These are phyloP conservation scores for Nelumbo lutea DNA, from an alignment of 164 flowering plant genomes.

Conservation along the genomic window DNA sequence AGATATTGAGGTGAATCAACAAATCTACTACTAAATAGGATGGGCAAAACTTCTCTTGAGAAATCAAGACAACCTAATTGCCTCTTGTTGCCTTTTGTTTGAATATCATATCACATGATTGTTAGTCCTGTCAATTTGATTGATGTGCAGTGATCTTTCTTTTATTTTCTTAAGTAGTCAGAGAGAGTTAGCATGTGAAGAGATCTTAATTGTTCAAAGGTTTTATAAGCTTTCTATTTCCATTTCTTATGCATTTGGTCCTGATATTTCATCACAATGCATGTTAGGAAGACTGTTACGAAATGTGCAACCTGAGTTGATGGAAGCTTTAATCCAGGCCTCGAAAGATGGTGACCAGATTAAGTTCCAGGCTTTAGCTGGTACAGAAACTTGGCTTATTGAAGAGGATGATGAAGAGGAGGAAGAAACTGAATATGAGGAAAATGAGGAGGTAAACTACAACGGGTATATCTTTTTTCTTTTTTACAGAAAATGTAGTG, in stretches of 20 bases:
- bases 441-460: slow-evolving; percentile 41
- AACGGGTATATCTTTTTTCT: background rate
- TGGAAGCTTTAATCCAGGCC: slow-evolving; percentile 75
- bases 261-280: slow-evolving; percentile 7
- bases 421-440: slow-evolving; percentile 41
- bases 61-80: too few relatives aligned
- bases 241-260: background rate
- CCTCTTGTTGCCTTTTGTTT: too few relatives aligned
- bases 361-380: slow-evolving; percentile 43
- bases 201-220: background rate
- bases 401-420: slow-evolving; percentile 37
- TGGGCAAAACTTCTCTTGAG: too few relatives aligned
- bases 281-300: slow-evolving; percentile 67
- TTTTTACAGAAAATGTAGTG: too few relatives aligned
- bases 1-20: too few relatives aligned
- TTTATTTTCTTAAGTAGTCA: background rate
- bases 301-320: slow-evolving; percentile 57
- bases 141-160: background rate
- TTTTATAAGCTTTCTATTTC: background rate
- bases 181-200: background rate
- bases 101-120: background rate
- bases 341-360: slow-evolving; percentile 62
- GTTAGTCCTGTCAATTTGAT: background rate
- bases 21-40: too few relatives aligned
- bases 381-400: slow-evolving; percentile 17